Percentiles rank a stretch among this genome's conserved stretches.
Evolutionary conservation across 495 filamentous ascomycete species (phyloP).

Genomic region (Aspergillus cavernicola): DNA sequence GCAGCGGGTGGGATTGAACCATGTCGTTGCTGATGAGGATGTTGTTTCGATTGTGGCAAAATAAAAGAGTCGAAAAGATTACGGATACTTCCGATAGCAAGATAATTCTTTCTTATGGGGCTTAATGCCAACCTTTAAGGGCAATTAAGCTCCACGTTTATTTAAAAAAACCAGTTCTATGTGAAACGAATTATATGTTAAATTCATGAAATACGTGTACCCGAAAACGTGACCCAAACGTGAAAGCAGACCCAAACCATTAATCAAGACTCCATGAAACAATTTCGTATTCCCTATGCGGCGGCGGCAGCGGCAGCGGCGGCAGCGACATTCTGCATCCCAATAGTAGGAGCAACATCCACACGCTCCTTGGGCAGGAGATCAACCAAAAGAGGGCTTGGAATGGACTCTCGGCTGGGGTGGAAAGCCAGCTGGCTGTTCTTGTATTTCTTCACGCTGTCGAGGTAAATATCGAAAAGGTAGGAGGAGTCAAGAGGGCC

Average conservation of each 20-base stretch:
- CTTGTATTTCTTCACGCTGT: conserved; percentile 87
- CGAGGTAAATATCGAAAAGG: conserved; percentile 92
- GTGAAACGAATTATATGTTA: not conserved
- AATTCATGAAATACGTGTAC: conserved; percentile 6
- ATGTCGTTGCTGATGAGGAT: conserved; percentile 91
- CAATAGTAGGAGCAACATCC: conserved; percentile 69
- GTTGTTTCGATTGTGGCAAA: conserved; percentile 85
- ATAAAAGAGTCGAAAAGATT: conserved; percentile 22
- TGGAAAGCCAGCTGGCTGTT: conserved; percentile 63
- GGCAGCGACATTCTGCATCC: conserved; percentile 50
- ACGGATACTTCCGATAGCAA: no score
- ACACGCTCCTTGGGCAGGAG: conserved; percentile 91
- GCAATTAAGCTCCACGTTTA: no score
- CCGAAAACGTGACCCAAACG: conserved; percentile 2
- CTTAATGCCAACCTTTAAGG: no score
- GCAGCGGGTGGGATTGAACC: conserved; percentile 84
- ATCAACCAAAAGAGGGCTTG: conserved; percentile 82
- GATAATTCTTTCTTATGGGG: no score
- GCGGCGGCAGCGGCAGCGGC: conserved; percentile 32
- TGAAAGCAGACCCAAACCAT: conserved; percentile 4
- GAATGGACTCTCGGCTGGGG: conserved; percentile 69
- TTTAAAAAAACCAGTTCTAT: not conserved
- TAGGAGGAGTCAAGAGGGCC: conserved; percentile 91
- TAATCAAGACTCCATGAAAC: conserved; percentile 12
- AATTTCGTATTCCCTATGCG: conserved; percentile 11